Base-by-base conservation (phyloP, 768 basidiomycete genomes). In the Russula sp. region DNA sequence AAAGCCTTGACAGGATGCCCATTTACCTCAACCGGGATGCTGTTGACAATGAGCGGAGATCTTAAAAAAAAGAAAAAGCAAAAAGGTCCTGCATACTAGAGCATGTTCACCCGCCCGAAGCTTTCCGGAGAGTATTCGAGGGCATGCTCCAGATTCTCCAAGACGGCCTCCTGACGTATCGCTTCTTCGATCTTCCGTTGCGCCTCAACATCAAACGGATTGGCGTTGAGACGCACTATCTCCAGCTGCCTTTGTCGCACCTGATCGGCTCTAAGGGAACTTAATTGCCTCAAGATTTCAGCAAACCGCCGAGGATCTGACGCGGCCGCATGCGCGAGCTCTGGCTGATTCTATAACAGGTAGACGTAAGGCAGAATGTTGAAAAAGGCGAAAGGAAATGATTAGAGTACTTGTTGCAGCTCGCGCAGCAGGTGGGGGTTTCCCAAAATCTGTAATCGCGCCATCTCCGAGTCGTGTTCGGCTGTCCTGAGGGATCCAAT, bases 71-170 rank as follows among this genome's bases (percentile, higher is more conserved):
- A 29, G 51, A 13, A 2, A 8, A 18, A 39, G 5, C 56, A 48
- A 35, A 35, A 57, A n/a, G 56, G 36, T 25, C 58, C 16, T 6
- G 81, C 88, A 74, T 70, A 93, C 90, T 97, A 99, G 59, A 99
- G 87, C 97, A 99, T 99, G 2, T 85, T 88, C 36, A 99, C 97
- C 63, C 86, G 81, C 16, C 93, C 97, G 73, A 99, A 99, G 57
- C 84, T 82, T 74, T 98, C 95, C 0, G 96, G 96, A 8, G 85
- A 87, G 66, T 90, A 93, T 71, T 98, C 95, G 65, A 98, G 77
- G 7, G 97, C 97, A 75, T 97, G 93, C 60, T 89, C 84, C 81
- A 95, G 79, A 70, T 97, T 97, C 77, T 98, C 95, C 67, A 87
- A 73, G 41, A 98, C 88, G 1, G 89, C 90, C 70, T 97, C 82